A percentile compares a stretch with the other conserved stretches of the same genome.
Conservation (phyloP, 805 yeast species). For the Saccharomycopsis javanensis region DNA sequence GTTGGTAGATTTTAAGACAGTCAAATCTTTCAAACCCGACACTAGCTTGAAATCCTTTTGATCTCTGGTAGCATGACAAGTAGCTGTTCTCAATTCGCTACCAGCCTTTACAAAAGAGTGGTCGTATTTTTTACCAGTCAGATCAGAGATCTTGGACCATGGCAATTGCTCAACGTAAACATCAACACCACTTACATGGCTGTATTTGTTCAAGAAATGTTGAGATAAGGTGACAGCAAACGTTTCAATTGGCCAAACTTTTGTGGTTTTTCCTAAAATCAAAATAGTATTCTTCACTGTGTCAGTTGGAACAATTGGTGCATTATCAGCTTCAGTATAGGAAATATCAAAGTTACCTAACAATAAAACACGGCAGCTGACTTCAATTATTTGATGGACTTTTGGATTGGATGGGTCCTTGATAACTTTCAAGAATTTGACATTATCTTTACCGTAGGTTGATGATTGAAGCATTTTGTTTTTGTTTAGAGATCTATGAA, state of each 20-base stretch:
- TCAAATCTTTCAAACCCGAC: slow-evolving; percentile 69
- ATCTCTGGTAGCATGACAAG: slow-evolving; percentile 37
- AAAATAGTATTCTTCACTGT: slow-evolving; percentile 84
- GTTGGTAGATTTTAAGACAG: slow-evolving; percentile 83
- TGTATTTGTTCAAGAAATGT: slow-evolving; percentile 70
- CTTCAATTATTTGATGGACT: slow-evolving; percentile 75
- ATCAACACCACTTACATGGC: slow-evolving; percentile 65
- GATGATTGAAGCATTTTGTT: slow-evolving; percentile 32
- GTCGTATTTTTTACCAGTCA: slow-evolving; percentile 64
- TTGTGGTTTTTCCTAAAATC: slow-evolving; percentile 70
- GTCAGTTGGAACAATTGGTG: slow-evolving; percentile 88
- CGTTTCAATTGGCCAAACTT: slow-evolving; percentile 85
- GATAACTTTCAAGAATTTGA: slow-evolving; percentile 82
- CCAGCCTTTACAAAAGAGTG: slow-evolving; percentile 86
- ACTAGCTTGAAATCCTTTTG: slow-evolving; percentile 44
- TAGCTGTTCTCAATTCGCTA: slow-evolving; percentile 62
- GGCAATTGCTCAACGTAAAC: slow-evolving; percentile 59
- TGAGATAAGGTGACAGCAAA: slow-evolving; percentile 78
- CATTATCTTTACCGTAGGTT: slow-evolving; percentile 87
- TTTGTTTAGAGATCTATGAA: too few relatives aligned
- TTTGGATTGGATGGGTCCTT: slow-evolving; percentile 65
- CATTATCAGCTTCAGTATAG: slow-evolving; percentile 81
- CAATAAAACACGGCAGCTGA: slow-evolving; percentile 66
- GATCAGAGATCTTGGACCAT: slow-evolving; percentile 64
- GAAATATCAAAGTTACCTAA: slow-evolving; percentile 73